Conservation (phyloP, 306 rosid species). For the Trifolium repens region DNA sequence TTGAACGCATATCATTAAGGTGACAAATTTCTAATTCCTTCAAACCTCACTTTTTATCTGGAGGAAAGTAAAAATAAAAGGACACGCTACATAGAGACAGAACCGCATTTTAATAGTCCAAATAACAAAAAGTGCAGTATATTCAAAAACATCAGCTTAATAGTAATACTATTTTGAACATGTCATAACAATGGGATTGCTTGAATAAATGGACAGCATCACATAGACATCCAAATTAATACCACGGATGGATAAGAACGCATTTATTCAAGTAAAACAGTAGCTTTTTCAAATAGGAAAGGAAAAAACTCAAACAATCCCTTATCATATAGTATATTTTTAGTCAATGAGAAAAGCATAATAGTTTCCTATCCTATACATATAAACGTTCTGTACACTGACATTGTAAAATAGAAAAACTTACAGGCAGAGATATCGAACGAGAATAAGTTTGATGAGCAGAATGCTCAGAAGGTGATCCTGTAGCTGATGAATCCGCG, state of each 20-base stretch:
- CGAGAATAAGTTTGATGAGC: constrained; percentile 50
- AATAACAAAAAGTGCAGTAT: not conserved
- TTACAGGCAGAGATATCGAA: constrained; percentile 76
- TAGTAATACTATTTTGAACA: not conserved
- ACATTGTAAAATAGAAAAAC: constrained; percentile 33
- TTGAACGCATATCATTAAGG: too few species aligned
- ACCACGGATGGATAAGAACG: too few species aligned
- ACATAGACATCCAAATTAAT: not conserved
- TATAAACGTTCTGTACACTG: not conserved
- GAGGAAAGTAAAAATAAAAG: not conserved
- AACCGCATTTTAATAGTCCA: not conserved
- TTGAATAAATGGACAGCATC: not conserved
- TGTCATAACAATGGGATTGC: not conserved
- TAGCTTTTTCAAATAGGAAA: not conserved
- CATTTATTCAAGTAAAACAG: not conserved
- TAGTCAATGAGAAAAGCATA: not conserved
- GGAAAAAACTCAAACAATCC: not conserved
- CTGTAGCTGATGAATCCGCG: constrained; percentile 40
- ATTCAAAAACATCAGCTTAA: not conserved
- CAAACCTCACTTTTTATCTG: too few species aligned
- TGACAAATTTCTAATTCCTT: too few species aligned
- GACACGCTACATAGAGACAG: not conserved
- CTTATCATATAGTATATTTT: not conserved
- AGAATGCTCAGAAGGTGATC: constrained; percentile 45
- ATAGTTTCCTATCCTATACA: not conserved